Conservation (phyloP, 2,329 filamentous ascomycete genomes). For the Verticillium zaregamsianum region DNA sequence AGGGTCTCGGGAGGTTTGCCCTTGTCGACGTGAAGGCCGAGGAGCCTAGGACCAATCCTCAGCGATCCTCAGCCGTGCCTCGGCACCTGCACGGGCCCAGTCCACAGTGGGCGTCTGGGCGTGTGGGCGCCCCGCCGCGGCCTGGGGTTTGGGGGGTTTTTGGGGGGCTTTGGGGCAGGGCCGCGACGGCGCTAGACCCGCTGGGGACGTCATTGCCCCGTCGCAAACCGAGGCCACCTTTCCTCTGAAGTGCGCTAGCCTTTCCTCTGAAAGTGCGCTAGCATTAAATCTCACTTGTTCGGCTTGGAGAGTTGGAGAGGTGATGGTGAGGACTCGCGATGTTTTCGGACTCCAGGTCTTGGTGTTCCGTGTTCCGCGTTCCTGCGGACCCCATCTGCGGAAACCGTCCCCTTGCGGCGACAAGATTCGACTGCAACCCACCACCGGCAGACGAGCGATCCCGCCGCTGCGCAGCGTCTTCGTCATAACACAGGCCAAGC, state of each 20-base stretch:
- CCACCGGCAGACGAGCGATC: too few relatives aligned
- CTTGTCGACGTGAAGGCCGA: background rate
- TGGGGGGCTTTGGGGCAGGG: background rate
- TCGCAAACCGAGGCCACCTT: background rate
- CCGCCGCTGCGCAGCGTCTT: too few relatives aligned
- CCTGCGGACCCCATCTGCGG: too few relatives aligned
- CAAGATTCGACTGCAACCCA: too few relatives aligned
- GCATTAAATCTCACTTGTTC: too few relatives aligned
- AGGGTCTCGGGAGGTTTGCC: background rate
- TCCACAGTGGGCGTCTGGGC: background rate
- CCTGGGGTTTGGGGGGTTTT: background rate
- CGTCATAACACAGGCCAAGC: too few relatives aligned
- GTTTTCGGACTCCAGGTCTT: too few relatives aligned
- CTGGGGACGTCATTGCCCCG: background rate
- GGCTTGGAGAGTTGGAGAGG: too few relatives aligned
- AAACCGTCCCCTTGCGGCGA: too few relatives aligned
- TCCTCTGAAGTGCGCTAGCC: background rate
- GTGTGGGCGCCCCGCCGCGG: background rate
- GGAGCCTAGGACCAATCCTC: background rate
- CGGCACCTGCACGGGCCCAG: slow-evolving; percentile 1
- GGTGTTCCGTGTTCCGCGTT: too few relatives aligned
- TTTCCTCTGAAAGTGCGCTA: background rate
- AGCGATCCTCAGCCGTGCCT: background rate
- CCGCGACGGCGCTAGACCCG: background rate
- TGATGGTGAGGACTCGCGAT: too few relatives aligned